A percentile compares a stretch with the other conserved stretches of the same genome.
Evolutionary conservation across 306 rosid genomes (phyloP).

Genomic region (Gastrolobium bilobum): DNA sequence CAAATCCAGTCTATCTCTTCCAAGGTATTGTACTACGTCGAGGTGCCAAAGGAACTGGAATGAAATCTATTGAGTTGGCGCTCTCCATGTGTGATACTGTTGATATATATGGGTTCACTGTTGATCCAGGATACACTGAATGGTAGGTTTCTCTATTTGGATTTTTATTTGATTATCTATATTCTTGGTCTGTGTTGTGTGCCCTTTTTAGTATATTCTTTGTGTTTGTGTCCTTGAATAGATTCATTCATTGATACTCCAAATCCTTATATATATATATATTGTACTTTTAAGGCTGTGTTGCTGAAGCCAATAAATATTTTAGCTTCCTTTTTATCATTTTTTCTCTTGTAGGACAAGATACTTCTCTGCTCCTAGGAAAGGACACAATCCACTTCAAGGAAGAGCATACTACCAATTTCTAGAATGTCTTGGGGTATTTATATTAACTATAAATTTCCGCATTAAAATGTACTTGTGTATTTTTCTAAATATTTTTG

Average conservation of each 20-base stretch:
- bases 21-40: constrained; percentile 99
- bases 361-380: constrained; percentile 91
- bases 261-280: constrained; percentile 32
- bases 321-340: constrained; percentile 25
- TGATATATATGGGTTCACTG: constrained; percentile 96
- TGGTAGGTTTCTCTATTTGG: constrained; percentile 68
- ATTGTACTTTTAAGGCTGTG: background rate
- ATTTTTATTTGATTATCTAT: constrained; percentile 13
- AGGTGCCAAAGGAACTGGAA: constrained; percentile 99
- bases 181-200: constrained; percentile 7
- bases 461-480: background rate
- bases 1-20: constrained; percentile 97
- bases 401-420: constrained; percentile 99
- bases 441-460: constrained; percentile 37
- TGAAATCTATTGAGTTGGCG: constrained; percentile 96
- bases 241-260: constrained; percentile 37
- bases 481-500: constrained; percentile 29
- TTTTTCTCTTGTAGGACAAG: constrained; percentile 74
- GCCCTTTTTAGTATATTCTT: background rate
- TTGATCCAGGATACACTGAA: constrained; percentile 97
- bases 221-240: constrained; percentile 14
- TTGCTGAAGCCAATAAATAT: constrained; percentile 16
- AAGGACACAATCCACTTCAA: constrained; percentile 99
- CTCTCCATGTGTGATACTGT: constrained; percentile 98
- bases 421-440: constrained; percentile 98